Base-by-base conservation (phyloP, 2,329 filamentous ascomycete genomes). In the Ceratocystiopsis brevicomis region DNA sequence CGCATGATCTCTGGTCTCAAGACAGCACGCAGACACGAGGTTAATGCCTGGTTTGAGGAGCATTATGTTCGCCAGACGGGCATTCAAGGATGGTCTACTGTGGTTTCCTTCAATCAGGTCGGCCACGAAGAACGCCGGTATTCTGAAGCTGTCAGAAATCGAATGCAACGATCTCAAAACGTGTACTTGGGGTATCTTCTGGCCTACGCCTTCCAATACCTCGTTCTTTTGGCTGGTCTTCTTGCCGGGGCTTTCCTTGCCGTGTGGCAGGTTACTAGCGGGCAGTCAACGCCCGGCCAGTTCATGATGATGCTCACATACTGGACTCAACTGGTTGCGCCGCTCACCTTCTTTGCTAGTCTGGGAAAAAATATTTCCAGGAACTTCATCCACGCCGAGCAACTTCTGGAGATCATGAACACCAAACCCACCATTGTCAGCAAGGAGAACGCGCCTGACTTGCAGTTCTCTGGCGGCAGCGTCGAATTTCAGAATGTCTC, bases 241-340 rank as follows among this genome's bases (percentile, higher is more conserved):
- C 65, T 81, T 14, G 78, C 78, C 4, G 72, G 71, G 34, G 65
- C 70, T 2, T 71, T 73, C 51, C 51, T 76, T 37, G 71, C 71
- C 2, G 69, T 76, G 0, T 80, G 76, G 54, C 77, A 81, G 48
- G 76, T 85, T 43, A 76, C 68, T 2, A 67, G 65, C n/a, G 69
- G 68, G 1, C 59, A 68, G 42, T 69, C 72, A 5, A 71, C 71
- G 6, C 64, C 79, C 12, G 79, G 79, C 44, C 68, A 79, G 49
- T 83, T 85, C 51, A 74, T 81, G 44, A 73, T 77, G 59, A 63
- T 85, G 15, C 60, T 84, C 47, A 78, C 77, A 43, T 85, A 84
- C 56, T 82, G 82, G 78, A 69, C 71, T 16, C 79, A 84, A 53
- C 65, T 85, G 35, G 78, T 79, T 38, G 69, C 71, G 2, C 80